phyloP scores from a whole-genome alignment of 106 monocot genomes.

The Dioscorea dumetorum region DNA sequence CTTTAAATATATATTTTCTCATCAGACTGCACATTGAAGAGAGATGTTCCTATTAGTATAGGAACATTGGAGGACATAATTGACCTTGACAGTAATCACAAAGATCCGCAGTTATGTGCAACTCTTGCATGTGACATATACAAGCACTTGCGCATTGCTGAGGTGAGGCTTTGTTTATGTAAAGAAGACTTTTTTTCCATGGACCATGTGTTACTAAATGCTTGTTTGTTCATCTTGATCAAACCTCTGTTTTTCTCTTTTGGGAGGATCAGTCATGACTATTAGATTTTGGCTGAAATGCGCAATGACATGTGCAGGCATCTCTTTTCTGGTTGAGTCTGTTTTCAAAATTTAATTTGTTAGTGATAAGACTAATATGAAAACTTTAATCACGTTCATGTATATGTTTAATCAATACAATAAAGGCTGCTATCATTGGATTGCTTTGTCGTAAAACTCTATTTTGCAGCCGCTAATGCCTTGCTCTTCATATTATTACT shows the following conservation, averaged over 20 bases:
- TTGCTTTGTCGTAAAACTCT: no score
- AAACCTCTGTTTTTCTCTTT: no score
- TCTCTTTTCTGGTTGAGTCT: background rate
- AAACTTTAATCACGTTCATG: no score
- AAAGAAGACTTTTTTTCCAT: background rate
- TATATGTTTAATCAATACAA: no score
- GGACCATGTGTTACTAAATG: no score
- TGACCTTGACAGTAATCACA: constrained; percentile 49
- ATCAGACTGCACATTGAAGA: constrained; percentile 39
- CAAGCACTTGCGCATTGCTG: constrained; percentile 49
- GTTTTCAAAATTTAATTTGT: background rate
- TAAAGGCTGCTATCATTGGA: no score
- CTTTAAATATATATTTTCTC: background rate
- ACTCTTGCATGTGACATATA: constrained; percentile 79
- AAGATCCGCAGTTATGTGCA: constrained; percentile 69
- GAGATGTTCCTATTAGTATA: constrained; percentile 24
- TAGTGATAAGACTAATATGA: no score
- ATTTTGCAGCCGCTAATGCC: no score
- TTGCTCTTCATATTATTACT: no score
- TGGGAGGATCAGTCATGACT: no score
- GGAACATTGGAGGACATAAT: constrained; percentile 23
- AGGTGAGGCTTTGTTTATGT: constrained; percentile 31
- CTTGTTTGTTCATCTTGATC: no score
- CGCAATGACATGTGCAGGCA: background rate
- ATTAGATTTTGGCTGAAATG: no score